phyloP scores from a whole-genome alignment of 139 green algal species.

The Tetradesmus obliquus region DNA sequence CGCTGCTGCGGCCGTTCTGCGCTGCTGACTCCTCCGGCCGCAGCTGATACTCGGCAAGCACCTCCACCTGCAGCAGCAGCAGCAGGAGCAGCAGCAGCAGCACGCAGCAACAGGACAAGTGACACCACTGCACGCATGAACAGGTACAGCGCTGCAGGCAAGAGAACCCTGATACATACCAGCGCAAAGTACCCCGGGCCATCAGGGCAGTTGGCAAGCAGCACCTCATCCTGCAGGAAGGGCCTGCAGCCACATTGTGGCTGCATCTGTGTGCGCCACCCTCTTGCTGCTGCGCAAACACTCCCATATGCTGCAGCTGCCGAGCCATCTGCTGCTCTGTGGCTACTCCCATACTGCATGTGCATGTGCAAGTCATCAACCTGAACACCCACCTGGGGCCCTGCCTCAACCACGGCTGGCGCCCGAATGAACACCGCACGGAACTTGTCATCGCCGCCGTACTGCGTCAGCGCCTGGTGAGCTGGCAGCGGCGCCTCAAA shows the following conservation, averaged over 20 bases:
- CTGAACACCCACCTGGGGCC: conserved; percentile 85
- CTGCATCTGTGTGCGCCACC: not conserved
- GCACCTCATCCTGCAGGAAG: conserved; percentile 77
- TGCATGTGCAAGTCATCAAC: conserved; percentile 31
- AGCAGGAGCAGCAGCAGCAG: not conserved
- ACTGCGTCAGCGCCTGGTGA: conserved; percentile 51
- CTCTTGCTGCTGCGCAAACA: not conserved
- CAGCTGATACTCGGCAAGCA: conserved; percentile 84
- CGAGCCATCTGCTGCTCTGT: not conserved
- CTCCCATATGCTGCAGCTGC: not conserved
- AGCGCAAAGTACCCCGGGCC: not conserved
- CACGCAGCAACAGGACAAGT: not conserved
- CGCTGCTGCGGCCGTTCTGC: conserved; percentile 36
- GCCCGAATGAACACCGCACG: conserved; percentile 96
- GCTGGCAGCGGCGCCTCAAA: conserved; percentile 91
- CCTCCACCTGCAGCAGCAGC: conserved; percentile 73
- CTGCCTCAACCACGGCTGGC: conserved; percentile 86
- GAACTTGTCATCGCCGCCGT: conserved; percentile 58
- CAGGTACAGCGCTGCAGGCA: no score
- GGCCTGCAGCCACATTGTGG: not conserved
- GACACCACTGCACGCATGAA: not conserved
- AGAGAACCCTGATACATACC: not conserved
- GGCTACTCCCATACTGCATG: not conserved
- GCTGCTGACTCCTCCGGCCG: conserved; percentile 65
- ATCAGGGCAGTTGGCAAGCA: conserved; percentile 47